phyloP scores from a whole-genome alignment of 805 yeast genomes.

The Schwanniomyces sp. region DNA sequence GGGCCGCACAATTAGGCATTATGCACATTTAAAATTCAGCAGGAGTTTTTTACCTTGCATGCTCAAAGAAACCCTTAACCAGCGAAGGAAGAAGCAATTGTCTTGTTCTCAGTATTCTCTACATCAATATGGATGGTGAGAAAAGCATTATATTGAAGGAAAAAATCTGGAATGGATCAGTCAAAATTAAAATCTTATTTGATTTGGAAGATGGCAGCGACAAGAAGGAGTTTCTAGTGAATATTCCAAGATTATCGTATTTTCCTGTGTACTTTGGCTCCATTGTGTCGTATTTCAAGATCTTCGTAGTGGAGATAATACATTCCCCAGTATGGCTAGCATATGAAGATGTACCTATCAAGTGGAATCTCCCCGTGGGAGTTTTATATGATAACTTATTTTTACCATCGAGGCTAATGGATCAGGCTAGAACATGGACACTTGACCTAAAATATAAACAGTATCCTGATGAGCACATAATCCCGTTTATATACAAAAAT shows the following conservation, averaged over 20 bases:
- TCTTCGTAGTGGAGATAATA: slow-evolving; percentile 17
- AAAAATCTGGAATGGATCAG: slow-evolving; percentile 54
- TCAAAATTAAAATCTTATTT: slow-evolving; percentile 43
- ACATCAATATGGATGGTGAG: not conserved
- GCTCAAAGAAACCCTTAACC: not conserved
- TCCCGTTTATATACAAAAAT: slow-evolving; percentile 24
- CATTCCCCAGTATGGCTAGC: slow-evolving; percentile 59
- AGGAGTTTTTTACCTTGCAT: not conserved
- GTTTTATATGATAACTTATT: slow-evolving; percentile 56
- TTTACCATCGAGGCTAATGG: slow-evolving; percentile 19
- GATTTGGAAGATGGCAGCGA: slow-evolving; percentile 16
- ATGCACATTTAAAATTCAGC: not conserved
- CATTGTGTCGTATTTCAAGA: slow-evolving; percentile 39
- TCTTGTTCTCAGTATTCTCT: not conserved
- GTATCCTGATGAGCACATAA: slow-evolving; percentile 30
- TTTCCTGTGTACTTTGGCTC: slow-evolving; percentile 42
- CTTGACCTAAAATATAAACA: slow-evolving; percentile 19
- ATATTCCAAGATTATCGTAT: slow-evolving; percentile 49
- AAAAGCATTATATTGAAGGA: slow-evolving; percentile 25
- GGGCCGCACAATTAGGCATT: not conserved
- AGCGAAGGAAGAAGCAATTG: not conserved
- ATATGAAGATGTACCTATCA: slow-evolving; percentile 59
- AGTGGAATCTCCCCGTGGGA: slow-evolving; percentile 81
- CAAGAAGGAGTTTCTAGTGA: slow-evolving; percentile 16
- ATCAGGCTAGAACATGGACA: slow-evolving; percentile 40